Percentiles rank a stretch among this genome's conserved stretches.
Conservation (phyloP, 163 green algal genomes). For the Scenedesmus sp. region DNA sequence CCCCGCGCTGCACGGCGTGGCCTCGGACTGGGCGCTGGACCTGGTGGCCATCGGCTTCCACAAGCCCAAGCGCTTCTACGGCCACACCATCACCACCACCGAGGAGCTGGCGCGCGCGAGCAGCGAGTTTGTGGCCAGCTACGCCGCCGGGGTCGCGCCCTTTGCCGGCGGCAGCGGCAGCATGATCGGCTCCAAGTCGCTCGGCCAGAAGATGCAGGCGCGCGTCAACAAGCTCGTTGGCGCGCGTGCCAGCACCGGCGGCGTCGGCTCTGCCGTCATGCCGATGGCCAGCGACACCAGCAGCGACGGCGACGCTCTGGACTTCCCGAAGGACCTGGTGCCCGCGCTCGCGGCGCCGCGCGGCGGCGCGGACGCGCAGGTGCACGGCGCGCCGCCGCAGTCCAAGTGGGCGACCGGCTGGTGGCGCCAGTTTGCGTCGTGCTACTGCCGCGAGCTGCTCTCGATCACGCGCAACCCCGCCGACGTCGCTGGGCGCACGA, state of each 20-base stretch:
- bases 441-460: slow-evolving; percentile 24
- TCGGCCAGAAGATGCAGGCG: slow-evolving; percentile 9
- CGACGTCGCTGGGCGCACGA: slow-evolving; percentile 59
- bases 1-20: slow-evolving; percentile 50
- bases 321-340: neutral
- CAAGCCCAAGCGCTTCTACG: slow-evolving; percentile 52
- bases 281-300: neutral
- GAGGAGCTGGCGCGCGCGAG: slow-evolving; percentile 45
- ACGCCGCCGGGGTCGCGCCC: neutral
- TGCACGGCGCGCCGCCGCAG: neutral
- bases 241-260: neutral
- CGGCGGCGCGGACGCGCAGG: neutral
- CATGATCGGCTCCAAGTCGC: slow-evolving; percentile 22
- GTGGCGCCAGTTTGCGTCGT: slow-evolving; percentile 1
- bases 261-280: neutral
- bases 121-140: slow-evolving; percentile 40
- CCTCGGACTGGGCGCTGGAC: slow-evolving; percentile 62
- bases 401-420: slow-evolving; percentile 18
- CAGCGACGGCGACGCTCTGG: neutral
- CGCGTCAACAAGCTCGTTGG: slow-evolving; percentile 2
- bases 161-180: slow-evolving; percentile 6
- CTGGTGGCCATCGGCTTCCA: slow-evolving; percentile 62
- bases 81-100: slow-evolving; percentile 46
- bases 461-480: slow-evolving; percentile 56
- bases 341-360: neutral